phyloP scores from a whole-genome alignment of 2,329 filamentous ascomycete species.

The Pyrenophora graminea region DNA sequence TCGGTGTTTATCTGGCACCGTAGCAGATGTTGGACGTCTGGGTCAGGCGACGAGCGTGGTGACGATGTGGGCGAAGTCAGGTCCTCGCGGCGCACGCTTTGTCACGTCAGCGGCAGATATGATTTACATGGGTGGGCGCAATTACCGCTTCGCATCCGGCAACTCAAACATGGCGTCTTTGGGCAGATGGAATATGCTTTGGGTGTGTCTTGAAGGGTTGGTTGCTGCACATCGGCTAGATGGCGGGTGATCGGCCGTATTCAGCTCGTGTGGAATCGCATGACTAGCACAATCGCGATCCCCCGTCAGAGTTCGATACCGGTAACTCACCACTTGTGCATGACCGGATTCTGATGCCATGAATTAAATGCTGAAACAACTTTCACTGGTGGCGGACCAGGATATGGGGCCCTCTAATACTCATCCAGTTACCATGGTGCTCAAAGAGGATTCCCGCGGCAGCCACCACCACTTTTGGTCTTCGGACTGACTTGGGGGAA shows the following conservation, averaged over 20 bases:
- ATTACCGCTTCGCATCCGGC: constrained; percentile 33
- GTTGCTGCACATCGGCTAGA: constrained; percentile 5
- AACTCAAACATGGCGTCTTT: constrained; percentile 28
- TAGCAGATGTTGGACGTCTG: constrained; percentile 36
- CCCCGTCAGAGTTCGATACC: constrained; percentile 6
- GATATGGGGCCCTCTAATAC: constrained; percentile 9
- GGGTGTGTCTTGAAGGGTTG: constrained; percentile 4
- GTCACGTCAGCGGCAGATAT: constrained; percentile 13
- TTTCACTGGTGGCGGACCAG: constrained; percentile 4
- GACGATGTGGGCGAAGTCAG: constrained; percentile 42
- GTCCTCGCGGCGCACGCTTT: constrained; percentile 42
- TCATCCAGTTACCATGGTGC: constrained; percentile 7
- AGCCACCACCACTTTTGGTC: not conserved
- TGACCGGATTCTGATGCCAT: constrained; percentile 2
- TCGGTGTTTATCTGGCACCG: constrained; percentile 30
- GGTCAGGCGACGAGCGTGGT: constrained; percentile 42
- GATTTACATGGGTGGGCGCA: not conserved
- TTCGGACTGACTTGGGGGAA: not conserved
- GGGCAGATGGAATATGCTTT: not conserved
- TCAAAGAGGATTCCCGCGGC: constrained; percentile 6
- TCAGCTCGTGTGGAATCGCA: not conserved
- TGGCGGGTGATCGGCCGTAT: constrained; percentile 14
- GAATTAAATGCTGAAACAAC: constrained; percentile 2
- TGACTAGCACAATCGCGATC: not conserved
- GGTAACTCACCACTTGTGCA: not conserved